Percentiles rank a stretch among this genome's conserved stretches.
phyloP scores from a whole-genome alignment of 257 asterid species.

The Avicennia marina region DNA sequence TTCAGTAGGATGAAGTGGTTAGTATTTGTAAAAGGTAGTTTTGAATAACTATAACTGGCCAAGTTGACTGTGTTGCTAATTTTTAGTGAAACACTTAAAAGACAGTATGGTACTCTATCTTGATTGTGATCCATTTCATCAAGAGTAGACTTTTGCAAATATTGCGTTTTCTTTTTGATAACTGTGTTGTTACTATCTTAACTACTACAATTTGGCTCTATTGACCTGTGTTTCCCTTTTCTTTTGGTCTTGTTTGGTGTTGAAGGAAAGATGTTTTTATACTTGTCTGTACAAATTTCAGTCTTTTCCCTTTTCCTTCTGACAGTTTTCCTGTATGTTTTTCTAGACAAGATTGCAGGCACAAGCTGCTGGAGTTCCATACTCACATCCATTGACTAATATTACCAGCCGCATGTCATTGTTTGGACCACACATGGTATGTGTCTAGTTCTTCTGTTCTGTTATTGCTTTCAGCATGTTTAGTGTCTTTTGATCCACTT shows the following conservation, averaged over 20 bases:
- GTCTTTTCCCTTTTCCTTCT: neutral
- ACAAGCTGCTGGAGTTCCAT: conserved; percentile 88
- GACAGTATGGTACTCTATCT: too few species aligned
- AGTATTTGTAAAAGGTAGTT: neutral
- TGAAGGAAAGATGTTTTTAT: neutral
- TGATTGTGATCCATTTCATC: too few species aligned
- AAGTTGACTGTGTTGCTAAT: neutral
- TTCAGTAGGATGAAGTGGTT: conserved; percentile 6
- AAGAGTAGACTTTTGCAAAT: too few species aligned
- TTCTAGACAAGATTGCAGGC: conserved; percentile 91
- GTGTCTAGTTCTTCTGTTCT: neutral
- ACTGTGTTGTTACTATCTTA: too few species aligned
- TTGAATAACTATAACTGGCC: conserved; percentile 6
- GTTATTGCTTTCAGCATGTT: neutral
- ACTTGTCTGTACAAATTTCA: neutral
- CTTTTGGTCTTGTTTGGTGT: conserved; percentile 10
- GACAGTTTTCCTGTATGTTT: neutral
- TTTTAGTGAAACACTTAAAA: conserved; percentile 7
- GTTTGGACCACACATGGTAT: conserved; percentile 93
- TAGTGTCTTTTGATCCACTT: neutral
- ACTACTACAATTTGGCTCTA: too few species aligned
- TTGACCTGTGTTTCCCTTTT: too few species aligned
- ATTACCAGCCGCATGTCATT: conserved; percentile 82
- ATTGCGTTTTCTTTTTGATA: too few species aligned
- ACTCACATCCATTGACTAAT: conserved; percentile 85